Evolutionary conservation across 108 stramenopile species (phyloP).

Genomic region (Nitzschia putrida): DNA sequence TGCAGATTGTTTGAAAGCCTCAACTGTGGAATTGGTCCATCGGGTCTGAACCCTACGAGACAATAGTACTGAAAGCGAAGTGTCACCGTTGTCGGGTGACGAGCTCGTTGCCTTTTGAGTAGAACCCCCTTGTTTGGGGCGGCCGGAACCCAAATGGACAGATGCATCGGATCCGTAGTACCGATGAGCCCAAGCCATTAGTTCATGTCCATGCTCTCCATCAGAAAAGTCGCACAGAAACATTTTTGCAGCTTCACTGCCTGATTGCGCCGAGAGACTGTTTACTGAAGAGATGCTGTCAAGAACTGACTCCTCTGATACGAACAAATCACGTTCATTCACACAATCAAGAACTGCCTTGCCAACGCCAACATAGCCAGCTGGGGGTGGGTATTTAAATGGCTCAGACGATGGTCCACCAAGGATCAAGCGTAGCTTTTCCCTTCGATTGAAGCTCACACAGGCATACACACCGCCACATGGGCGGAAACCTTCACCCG

Average conservation of each 20-base stretch:
- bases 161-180: constrained; percentile 90
- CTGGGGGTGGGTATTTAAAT: constrained; percentile 69
- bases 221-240: constrained; percentile 86
- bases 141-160: constrained; percentile 76
- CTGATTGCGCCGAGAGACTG: background rate
- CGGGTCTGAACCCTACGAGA: constrained; percentile 29
- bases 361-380: constrained; percentile 80
- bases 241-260: constrained; percentile 31
- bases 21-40: constrained; percentile 6
- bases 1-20: background rate
- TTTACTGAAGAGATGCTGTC: background rate
- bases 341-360: constrained; percentile 70
- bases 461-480: constrained; percentile 88
- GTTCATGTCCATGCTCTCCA: constrained; percentile 87
- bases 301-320: constrained; percentile 61
- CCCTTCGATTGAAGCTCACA: constrained; percentile 84
- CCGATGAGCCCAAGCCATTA: constrained; percentile 87
- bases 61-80: constrained; percentile 8
- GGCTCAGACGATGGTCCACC: constrained; percentile 67
- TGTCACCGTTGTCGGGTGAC: constrained; percentile 2
- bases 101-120: constrained; percentile 16
- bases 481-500: constrained; percentile 79
- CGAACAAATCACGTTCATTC: constrained; percentile 51
- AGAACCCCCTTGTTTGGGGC: constrained; percentile 31
- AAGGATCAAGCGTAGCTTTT: constrained; percentile 71